Base-by-base conservation (phyloP, 2,329 filamentous ascomycete species). In the Cladophialophora immunda region DNA sequence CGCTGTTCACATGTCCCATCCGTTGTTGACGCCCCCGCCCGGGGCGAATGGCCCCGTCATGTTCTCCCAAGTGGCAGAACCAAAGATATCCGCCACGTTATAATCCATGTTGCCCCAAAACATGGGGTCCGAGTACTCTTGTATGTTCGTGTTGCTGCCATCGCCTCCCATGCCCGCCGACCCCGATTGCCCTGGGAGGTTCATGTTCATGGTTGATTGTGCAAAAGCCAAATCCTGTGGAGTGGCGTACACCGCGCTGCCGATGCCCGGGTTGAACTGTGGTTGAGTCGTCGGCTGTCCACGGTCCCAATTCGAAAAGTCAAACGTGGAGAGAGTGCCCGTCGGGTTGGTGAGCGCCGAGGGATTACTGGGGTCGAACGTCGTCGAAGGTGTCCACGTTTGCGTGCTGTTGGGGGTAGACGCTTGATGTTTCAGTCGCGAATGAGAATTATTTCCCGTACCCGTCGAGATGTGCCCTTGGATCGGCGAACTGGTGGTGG, bases 41-140 rank as follows among this genome's bases (percentile, higher is more conserved):
- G 68, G 65, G 1, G 64, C 70, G 61, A 70, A 69, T 2, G 68
- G 67, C n/a, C 70, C 70, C 13, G 71, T 72, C 71, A 73, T 73
- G 27, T 69, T 70, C 57, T 73, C 71, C 71, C 71, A 73, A 3
- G 68, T 70, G 3, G 69, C 71, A 19, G 66, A 67, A 9, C 71
- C 71, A 64, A 73, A 73, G 34, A 73, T 69, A 52, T 73, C 71
- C 13, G 69, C 67, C n/a, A 72, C 65, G 45, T 72, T 72, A 32
- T 66, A 71, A 30, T 73, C 71, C 67, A 72, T 69, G 41, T 72
- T 72, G 15, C 67, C 69, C 71, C 71, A 73, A 54, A 73, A 72
- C 66, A 72, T 70, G 38, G 68, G 71, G 47, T 72, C 71, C 6
- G 66, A 67, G 62, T 73, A 71, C 27, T 70, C 70, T 58, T 58